phyloP scores from a whole-genome alignment of 768 basidiomycete genomes.

The Suillus brevipes region DNA sequence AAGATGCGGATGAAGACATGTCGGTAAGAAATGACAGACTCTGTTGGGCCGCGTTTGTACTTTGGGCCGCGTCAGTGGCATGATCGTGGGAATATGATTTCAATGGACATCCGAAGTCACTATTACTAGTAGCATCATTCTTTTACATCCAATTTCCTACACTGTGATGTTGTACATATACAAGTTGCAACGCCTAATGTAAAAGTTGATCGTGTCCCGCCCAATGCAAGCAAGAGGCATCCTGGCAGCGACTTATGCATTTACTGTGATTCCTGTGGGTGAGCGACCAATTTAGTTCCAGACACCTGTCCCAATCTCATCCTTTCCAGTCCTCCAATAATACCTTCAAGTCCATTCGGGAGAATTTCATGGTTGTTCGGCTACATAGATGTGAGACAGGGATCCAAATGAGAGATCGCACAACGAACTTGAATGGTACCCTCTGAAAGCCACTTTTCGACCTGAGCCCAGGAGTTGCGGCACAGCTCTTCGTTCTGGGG shows the following conservation, averaged over 20 bases:
- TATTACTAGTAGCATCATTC: background rate
- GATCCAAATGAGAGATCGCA: background rate
- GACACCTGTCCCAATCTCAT: constrained; percentile 40
- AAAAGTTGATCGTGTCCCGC: background rate
- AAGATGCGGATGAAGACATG: constrained; percentile 48
- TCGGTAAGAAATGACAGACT: constrained; percentile 7
- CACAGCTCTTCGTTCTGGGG: too few relatives aligned
- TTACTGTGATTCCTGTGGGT: constrained; percentile 39
- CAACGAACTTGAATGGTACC: constrained; percentile 27
- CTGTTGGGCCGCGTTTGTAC: background rate
- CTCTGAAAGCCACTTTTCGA: constrained; percentile 27
- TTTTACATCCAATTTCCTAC: background rate
- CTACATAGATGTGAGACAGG: constrained; percentile 21
- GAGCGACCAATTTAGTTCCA: constrained; percentile 43
- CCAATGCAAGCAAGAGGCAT: background rate
- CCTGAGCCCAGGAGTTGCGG: constrained; percentile 17
- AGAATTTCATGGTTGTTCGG: constrained; percentile 43
- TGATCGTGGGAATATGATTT: constrained; percentile 22
- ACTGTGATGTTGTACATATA: background rate
- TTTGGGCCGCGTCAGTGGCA: constrained; percentile 12
- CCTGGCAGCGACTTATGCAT: background rate
- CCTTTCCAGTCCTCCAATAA: constrained; percentile 36
- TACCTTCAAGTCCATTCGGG: constrained; percentile 39
- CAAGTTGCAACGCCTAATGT: background rate
- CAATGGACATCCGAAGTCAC: background rate